Base-by-base conservation (phyloP, 2,329 filamentous ascomycete genomes). In the Rosellinia necatrix region DNA sequence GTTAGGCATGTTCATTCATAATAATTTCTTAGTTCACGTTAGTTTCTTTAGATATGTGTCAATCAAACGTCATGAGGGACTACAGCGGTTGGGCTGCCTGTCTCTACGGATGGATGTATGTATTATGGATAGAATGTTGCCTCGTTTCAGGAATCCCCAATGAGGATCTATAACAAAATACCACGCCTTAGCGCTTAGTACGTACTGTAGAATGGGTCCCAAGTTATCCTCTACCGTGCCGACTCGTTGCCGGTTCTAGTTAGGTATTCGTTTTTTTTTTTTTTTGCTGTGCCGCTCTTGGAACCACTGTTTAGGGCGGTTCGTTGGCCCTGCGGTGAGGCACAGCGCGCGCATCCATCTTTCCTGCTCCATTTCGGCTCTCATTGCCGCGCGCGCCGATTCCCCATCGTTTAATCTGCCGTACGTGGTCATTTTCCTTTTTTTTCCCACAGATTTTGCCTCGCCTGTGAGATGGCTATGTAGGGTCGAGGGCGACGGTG, bases 211-310 rank as follows among this genome's bases (percentile, higher is more conserved):
- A 15, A 49, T 32, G 47, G 47, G 48, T 46, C 15, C 24, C 6
- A 32, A 41, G 6, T 24, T 4, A 34, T 17, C 3, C 19, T 47
- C 29, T 38, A 13, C 53, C 21, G 41, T 46, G 32, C n/a, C n/a
- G n/a, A n/a, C 25, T 30, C 12, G 22, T 8, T 13, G n/a, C 40
- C 25, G 7, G 12, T 13, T 56, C 35, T 50, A 29, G 53, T 34
- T 47, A 30, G 53, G 17, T 25, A 21, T 32, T 52, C 25, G 41
- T 47, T 41, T 48, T 19, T 32, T 49, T 57, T 32, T 52, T 21
- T 40, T 47, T 41, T 48, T 19, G 40, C 54, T 57, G 54, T 53
- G 54, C 54, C 54, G 43, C 54, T 49, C 27, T 37, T 37, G 52
- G 13, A 24, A n/a, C n/a, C 44, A 22, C 37, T 29, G 12, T 13